A percentile compares a stretch with the other conserved stretches of the same genome.
phyloP scores from a whole-genome alignment of 306 rosid genomes.

The Alnus glutinosa region DNA sequence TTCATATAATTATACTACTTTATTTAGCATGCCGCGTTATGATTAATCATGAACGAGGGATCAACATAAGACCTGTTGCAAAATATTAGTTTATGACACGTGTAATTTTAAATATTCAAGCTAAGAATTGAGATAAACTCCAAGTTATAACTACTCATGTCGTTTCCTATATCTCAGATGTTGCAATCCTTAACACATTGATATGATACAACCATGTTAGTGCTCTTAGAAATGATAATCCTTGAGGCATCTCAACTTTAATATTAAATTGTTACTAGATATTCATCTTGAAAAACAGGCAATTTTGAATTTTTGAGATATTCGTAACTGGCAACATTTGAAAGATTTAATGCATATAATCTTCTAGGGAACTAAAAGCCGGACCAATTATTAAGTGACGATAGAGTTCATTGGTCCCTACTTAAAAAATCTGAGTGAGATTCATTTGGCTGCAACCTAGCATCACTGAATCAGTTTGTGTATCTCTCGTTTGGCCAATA shows the following conservation, averaged over 20 bases:
- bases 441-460: not conserved
- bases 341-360: not conserved
- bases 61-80: not conserved
- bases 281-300: not conserved
- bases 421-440: not conserved
- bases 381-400: not conserved
- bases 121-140: not conserved
- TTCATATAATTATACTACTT: not conserved
- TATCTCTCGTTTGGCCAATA: not conserved
- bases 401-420: not conserved
- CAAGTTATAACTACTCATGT: not conserved
- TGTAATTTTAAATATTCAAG: not conserved
- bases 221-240: not conserved
- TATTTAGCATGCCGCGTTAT: not conserved
- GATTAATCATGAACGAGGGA: not conserved
- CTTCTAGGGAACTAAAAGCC: not conserved
- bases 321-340: not conserved
- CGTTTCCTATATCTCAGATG: constrained; percentile 7
- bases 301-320: not conserved
- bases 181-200: not conserved
- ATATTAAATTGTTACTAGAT: not conserved
- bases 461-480: not conserved
- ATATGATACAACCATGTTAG: not conserved
- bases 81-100: constrained; percentile 1
- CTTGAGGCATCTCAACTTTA: not conserved